phyloP scores from a whole-genome alignment of 2,329 filamentous ascomycete species.

The Zymoseptoria pseudotritici region DNA sequence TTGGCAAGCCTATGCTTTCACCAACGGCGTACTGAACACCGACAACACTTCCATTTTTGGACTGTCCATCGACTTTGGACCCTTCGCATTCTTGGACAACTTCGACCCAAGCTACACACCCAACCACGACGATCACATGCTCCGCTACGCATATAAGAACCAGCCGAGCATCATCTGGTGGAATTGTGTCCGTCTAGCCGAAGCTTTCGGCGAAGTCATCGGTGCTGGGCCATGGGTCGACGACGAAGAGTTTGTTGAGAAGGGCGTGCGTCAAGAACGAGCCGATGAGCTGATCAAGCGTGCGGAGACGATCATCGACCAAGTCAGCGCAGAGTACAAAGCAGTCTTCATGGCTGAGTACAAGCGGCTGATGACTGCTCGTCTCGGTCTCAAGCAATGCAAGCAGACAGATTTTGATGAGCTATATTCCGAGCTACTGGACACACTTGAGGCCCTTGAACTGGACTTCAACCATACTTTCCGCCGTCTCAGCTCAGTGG shows the following conservation, averaged over 20 bases:
- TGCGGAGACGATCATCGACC: slow-evolving; percentile 76
- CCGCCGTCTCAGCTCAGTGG: slow-evolving; percentile 63
- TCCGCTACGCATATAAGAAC: slow-evolving; percentile 87
- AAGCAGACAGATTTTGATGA: slow-evolving; percentile 70
- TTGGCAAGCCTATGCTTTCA: slow-evolving; percentile 99
- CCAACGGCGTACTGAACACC: slow-evolving; percentile 96
- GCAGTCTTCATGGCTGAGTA: slow-evolving; percentile 83
- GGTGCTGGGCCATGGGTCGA: slow-evolving; percentile 70
- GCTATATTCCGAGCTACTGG: slow-evolving; percentile 74
- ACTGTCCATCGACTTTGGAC: slow-evolving; percentile 87
- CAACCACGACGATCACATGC: slow-evolving; percentile 85
- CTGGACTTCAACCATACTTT: slow-evolving; percentile 96
- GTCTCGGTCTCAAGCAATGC: slow-evolving; percentile 66
- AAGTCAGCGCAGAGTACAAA: slow-evolving; percentile 80
- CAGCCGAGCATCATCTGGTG: slow-evolving; percentile 98
- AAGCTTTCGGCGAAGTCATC: slow-evolving; percentile 80
- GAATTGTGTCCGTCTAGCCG: slow-evolving; percentile 88
- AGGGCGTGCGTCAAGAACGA: slow-evolving; percentile 65
- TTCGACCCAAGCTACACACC: slow-evolving; percentile 93
- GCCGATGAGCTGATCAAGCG: slow-evolving; percentile 64
- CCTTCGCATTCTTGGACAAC: slow-evolving; percentile 95
- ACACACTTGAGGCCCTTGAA: slow-evolving; percentile 71
- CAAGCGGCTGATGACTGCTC: slow-evolving; percentile 70
- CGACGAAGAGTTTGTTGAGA: slow-evolving; percentile 58
- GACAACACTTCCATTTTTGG: slow-evolving; percentile 93